Base-by-base conservation (phyloP, 2,329 filamentous ascomycete species). In the Microcyclosporella mali region DNA sequence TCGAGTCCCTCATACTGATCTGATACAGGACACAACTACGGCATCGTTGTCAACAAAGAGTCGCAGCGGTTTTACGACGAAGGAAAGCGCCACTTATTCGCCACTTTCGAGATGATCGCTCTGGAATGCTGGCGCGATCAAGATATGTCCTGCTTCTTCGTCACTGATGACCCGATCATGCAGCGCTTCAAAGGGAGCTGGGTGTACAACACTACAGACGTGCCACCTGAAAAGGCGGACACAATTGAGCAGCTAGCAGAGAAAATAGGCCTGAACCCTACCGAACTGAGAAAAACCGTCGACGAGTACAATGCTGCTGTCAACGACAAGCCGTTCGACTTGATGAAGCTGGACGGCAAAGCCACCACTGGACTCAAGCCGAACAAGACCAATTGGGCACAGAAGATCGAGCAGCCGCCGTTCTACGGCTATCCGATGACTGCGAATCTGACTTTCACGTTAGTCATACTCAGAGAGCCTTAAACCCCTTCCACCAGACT, bases 21-120 rank as follows among this genome's bases (percentile, higher is more conserved):
- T 2, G 4, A 3, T 4, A 11, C 33, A 56, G 55, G 66, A 36
- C 57, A 67, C 56, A 67, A 66, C 50, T 69, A 69, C 45, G 66
- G 65, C n/a, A 68, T 70, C 40, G 64, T 69, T 0, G 66, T 70
- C 27, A 68, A 70, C 50, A 52, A 62, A 17, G 49, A 67, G 8
- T 66, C 57, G 50, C 57, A 67, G 36, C 60, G 90, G 2, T 95
- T 97, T 67, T 97, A 97, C 69, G 89, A 95, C 59, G 90, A 97
- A 65, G 95, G 90, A 74, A 95, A 95, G 70, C 79, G 90, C 56
- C 79, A 69, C 45, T 62, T 70, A 11, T 70, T 70, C 46, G 65
- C 66, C 4, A 69, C 66, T 1, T 69, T 69, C 46, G 66, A 70
- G 50, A 65, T 66, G 62, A 66, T 67, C 28, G 66, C 66, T 3